Base-by-base conservation (phyloP, 2,329 filamentous ascomycete species). In the Rhynchosporium secalis region DNA sequence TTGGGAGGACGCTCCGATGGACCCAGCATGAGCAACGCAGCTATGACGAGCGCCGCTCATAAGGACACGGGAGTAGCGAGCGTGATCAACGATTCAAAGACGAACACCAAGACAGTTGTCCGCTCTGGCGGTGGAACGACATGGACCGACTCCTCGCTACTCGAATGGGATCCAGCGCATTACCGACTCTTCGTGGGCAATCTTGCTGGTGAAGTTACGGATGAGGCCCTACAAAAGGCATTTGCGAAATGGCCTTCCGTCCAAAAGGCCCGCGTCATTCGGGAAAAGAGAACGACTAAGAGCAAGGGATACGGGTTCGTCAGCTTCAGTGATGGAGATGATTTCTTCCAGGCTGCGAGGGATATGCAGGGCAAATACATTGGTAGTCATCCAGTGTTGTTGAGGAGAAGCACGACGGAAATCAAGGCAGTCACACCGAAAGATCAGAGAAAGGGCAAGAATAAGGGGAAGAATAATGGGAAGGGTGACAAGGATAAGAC, bases 341-440 rank as follows among this genome's bases (percentile, higher is more conserved):
- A 97, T 73, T 98, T 96, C 75, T 98, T 99, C 81, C 86, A 91
- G 72, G 94, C 95, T 1, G 94, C 92, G 71, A 92, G 95, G 78
- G 94, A 98, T 79, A 98, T 98, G 95, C 91, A 97, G 72, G 93
- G 93, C 70, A 98, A 99, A 79, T 99, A 99, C 77, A 98, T 99
- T 74, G 94, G 96, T 72, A 97, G 92, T 75, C 95, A 98, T 76
- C 95, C 95, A 0, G 91, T 97, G 33, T 80, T 91, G 31, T 84
- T 98, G 69, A 88, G 90, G 76, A 91, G 95, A 75, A 92, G 91
- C 68, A 96, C 89, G 69, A 96, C 94, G 5, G 93, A 98, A 76
- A 92, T 99, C 76, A 92, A 91, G 74, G 86, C 92, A 4, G 82
- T 87, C 12, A 83, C 82, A n/a, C 83, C 85, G 69, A 86, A 85